phyloP scores from a whole-genome alignment of 2,329 filamentous ascomycete species.

The Aspergillus viridinutans region DNA sequence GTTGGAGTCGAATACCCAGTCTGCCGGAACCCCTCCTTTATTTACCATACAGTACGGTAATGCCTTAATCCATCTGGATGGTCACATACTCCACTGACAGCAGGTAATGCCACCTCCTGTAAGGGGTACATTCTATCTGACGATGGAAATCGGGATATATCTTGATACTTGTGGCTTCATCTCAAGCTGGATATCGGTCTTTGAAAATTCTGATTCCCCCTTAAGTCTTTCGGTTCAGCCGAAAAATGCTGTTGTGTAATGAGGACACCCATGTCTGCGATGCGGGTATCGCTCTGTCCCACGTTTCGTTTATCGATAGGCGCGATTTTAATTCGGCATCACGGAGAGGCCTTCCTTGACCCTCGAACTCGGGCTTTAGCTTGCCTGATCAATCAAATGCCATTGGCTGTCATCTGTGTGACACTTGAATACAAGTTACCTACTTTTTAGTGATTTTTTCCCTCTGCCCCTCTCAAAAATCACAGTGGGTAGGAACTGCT shows the following conservation, averaged over 20 bases:
- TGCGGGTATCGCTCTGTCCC: slow-evolving; percentile 17
- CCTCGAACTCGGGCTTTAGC: not conserved
- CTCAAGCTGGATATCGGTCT: not conserved
- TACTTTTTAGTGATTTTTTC: not conserved
- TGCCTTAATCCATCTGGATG: not conserved
- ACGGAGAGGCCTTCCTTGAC: not conserved
- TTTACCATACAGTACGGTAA: slow-evolving; percentile 3
- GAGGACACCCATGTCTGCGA: not conserved
- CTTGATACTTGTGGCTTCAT: not conserved
- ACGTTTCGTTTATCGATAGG: slow-evolving; percentile 17
- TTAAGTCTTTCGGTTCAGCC: not conserved
- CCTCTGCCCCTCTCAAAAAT: not conserved
- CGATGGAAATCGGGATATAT: not conserved
- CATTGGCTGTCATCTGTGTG: not conserved
- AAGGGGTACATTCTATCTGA: not conserved
- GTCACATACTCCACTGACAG: not conserved
- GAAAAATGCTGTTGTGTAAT: not conserved
- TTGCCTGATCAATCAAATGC: not conserved
- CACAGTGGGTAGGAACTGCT: not conserved
- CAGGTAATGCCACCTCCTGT: not conserved
- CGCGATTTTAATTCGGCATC: not conserved
- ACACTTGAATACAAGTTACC: not conserved
- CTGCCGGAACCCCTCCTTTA: not conserved
- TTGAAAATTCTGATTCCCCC: not conserved
- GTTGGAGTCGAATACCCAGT: not conserved